A percentile compares a stretch with the other conserved stretches of the same genome.
Conservation (phyloP, 2,329 filamentous ascomycete species). For the Colletotrichum musae region DNA sequence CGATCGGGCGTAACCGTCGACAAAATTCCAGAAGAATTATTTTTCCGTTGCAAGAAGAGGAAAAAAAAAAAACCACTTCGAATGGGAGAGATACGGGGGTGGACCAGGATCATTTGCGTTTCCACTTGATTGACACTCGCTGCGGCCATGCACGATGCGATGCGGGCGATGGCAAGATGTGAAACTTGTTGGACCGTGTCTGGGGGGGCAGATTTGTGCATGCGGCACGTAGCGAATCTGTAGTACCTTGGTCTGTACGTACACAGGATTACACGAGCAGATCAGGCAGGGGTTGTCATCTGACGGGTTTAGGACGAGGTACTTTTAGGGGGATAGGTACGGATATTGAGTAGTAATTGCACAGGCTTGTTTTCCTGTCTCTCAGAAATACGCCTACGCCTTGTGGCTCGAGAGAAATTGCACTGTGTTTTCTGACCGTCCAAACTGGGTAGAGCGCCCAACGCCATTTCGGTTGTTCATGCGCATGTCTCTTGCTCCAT, state of each 20-base stretch:
- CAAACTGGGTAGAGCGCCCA: constrained; percentile 14
- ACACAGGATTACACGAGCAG: no score
- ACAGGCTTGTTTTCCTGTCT: neutral
- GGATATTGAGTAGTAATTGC: no score
- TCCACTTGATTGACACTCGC: constrained; percentile 27
- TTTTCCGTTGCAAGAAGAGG: no score
- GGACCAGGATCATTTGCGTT: constrained; percentile 15
- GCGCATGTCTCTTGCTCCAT: neutral
- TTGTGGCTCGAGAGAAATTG: constrained; percentile 2
- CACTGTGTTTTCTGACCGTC: neutral
- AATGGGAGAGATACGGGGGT: constrained; percentile 8
- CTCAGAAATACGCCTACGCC: neutral
- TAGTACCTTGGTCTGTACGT: no score
- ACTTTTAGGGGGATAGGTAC: no score
- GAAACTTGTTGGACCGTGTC: constrained; percentile 24
- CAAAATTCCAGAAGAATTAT: constrained; percentile 27
- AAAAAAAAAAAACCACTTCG: neutral
- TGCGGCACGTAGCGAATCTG: neutral
- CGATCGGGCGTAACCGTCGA: constrained; percentile 33
- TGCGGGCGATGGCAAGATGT: constrained; percentile 3
- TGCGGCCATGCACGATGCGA: constrained; percentile 9
- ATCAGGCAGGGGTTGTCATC: no score
- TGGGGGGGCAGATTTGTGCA: constrained; percentile 3
- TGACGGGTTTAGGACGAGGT: no score
- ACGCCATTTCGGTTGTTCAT: constrained; percentile 26